Conservation (phyloP, 2,329 filamentous ascomycete genomes). For the Bipolaris zeicola region DNA sequence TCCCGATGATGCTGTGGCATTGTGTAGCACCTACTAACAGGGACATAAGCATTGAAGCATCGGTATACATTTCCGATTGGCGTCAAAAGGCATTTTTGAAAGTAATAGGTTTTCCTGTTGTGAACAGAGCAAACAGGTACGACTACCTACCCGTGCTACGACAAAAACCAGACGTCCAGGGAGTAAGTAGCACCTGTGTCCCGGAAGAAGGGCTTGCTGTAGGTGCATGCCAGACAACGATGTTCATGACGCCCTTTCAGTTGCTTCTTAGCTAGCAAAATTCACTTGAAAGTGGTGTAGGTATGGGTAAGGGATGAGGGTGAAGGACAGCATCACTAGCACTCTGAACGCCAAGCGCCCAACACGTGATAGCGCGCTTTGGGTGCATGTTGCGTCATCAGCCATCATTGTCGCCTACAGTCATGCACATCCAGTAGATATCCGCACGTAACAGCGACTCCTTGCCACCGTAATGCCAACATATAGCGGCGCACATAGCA, state of each 20-base stretch:
- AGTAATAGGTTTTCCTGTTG: not conserved
- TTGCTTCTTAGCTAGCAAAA: too few relatives aligned
- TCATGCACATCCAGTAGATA: not conserved
- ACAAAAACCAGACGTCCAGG: too few relatives aligned
- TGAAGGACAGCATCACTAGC: too few relatives aligned
- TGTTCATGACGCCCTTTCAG: too few relatives aligned
- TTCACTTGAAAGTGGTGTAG: too few relatives aligned
- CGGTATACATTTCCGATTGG: not conserved
- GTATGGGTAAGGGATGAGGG: too few relatives aligned
- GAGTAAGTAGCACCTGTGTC: too few relatives aligned
- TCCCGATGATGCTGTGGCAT: too few relatives aligned
- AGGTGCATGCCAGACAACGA: too few relatives aligned
- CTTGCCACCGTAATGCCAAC: not conserved
- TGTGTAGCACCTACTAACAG: not conserved
- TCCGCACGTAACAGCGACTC: not conserved
- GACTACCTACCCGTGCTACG: too few relatives aligned
- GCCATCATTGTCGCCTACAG: slow-evolving; percentile 9
- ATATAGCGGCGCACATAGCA: not conserved
- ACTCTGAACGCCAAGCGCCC: not conserved
- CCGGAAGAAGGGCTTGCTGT: too few relatives aligned
- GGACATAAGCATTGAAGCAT: not conserved
- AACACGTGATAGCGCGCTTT: slow-evolving; percentile 22
- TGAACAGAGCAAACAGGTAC: too few relatives aligned
- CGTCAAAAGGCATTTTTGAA: not conserved
- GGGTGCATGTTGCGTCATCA: slow-evolving; percentile 14